Base-by-base conservation (phyloP, 1,284 basidiomycete species). In the Cerrena zonata region DNA sequence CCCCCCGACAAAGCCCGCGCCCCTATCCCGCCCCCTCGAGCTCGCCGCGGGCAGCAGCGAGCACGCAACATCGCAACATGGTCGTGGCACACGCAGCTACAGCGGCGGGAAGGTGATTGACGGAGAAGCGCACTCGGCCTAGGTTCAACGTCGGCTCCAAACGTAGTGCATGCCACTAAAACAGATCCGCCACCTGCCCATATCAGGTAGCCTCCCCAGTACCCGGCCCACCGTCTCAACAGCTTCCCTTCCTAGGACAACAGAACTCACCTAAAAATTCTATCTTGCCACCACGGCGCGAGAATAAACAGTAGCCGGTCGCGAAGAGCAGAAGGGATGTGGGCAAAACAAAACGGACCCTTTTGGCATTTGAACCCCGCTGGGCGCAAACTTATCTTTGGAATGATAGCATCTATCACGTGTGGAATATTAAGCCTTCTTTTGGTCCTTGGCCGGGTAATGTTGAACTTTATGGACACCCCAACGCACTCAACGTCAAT, bases 1-100 rank as follows among this genome's bases (percentile, higher is more conserved):
- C 54, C 58, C n/a, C 34, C 57, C 61, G 57, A 56, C 54, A 52
- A 39, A 39, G 56, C 55, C 54, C 47, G 52, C 56, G 56, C 40
- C 58, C 56, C 53, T 43, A 51, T 57, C 56, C 56, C 49, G 55
- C 53, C 50, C 49, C 51, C 50, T 51, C 49, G 25, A 43, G 47
- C 43, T 27, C 50, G 34, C 30, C 15, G 30, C 15, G 7, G 15
- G 15, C 30, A 34, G 15, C 30, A 34, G 15, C 30, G 30, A 34
- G 7, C 30, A 48, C 53, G 54, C 48, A 53, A 36, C 50, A 40
- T 40, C 52, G 13, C 18, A 24, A 45, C 21, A 26, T 45, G 44
- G n/a, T 37, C 47, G 11, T 18, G 43, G 21, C 11, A 45, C 15
- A n/a, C 43, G 26, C 26, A 19, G 22, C 10, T 7, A 21, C 12